Conservation (phyloP, 1,139 yeast species). For the Yamadazyma jaroonii region DNA sequence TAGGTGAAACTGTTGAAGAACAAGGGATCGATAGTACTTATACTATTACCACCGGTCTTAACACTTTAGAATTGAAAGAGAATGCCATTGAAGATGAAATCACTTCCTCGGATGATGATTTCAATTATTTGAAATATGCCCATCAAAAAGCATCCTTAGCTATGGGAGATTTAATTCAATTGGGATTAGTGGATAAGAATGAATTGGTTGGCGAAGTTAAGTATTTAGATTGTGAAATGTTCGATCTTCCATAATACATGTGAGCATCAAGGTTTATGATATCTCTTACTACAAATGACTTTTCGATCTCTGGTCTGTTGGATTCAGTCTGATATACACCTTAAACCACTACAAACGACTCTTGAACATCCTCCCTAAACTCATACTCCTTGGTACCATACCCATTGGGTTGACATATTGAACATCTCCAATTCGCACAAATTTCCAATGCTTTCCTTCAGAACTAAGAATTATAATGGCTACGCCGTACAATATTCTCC, state of each 20-base stretch:
- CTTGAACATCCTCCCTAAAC: too few species aligned
- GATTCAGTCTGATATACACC: too few species aligned
- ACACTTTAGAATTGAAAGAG: constrained; percentile 25
- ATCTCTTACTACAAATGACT: too few species aligned
- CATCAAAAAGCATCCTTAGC: constrained; percentile 70
- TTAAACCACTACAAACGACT: too few species aligned
- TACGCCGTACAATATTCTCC: constrained; percentile 90
- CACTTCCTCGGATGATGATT: constrained; percentile 59
- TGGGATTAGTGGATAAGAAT: constrained; percentile 49
- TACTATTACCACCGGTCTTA: constrained; percentile 36
- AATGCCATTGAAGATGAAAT: constrained; percentile 26
- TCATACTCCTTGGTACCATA: too few species aligned
- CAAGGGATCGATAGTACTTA: constrained; percentile 39
- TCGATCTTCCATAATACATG: constrained; percentile 6
- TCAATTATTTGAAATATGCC: constrained; percentile 76
- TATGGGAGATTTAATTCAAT: constrained; percentile 69
- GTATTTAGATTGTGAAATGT: constrained; percentile 36
- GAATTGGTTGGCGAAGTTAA: constrained; percentile 35
- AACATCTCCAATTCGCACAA: neutral
- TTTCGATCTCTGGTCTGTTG: too few species aligned
- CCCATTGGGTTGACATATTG: too few species aligned
- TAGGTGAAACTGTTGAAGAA: constrained; percentile 19
- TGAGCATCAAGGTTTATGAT: neutral
- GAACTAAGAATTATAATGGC: constrained; percentile 84
- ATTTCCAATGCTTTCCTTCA: constrained; percentile 61